A percentile compares a stretch with the other conserved stretches of the same genome.
phyloP scores from a whole-genome alignment of 1,284 basidiomycete genomes.

The Trichosporon sp. region DNA sequence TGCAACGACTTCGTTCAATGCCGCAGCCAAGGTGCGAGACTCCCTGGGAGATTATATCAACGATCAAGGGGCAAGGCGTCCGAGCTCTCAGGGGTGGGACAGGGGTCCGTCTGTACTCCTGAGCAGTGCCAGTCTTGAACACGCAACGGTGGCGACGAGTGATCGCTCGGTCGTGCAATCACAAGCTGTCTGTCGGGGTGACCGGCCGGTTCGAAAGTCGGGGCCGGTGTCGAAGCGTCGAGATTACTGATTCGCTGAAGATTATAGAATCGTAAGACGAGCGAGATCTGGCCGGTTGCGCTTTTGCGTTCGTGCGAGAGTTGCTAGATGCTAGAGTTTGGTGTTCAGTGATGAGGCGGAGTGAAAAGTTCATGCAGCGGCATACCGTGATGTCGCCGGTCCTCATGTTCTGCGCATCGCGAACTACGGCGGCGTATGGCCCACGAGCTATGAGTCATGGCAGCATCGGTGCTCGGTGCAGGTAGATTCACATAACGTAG shows the following conservation, averaged over 20 bases:
- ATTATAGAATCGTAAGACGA: not conserved
- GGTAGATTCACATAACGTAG: slow-evolving; percentile 1
- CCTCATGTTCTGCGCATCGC: not conserved
- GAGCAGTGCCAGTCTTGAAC: not conserved
- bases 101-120: not conserved
- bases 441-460: not conserved
- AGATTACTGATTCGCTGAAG: slow-evolving; percentile 1
- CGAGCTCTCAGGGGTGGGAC: not conserved
- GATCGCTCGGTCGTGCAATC: not conserved
- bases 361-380: not conserved
- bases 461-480: slow-evolving; percentile 1
- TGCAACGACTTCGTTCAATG: not conserved
- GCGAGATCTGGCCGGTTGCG: not conserved
- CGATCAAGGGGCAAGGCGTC: slow-evolving; percentile 5
- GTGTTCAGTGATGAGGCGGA: not conserved
- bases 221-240: not conserved
- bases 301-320: not conserved
- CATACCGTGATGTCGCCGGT: not conserved
- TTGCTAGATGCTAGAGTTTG: no score
- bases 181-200: not conserved
- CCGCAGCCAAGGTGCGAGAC: not conserved
- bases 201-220: not conserved
- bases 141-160: not conserved
- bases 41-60: not conserved
- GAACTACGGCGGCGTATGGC: not conserved